These are phyloP conservation scores for Metschnikowia drakensbergensis DNA, from an alignment of 805 yeast species.

Conservation along the genomic window DNA sequence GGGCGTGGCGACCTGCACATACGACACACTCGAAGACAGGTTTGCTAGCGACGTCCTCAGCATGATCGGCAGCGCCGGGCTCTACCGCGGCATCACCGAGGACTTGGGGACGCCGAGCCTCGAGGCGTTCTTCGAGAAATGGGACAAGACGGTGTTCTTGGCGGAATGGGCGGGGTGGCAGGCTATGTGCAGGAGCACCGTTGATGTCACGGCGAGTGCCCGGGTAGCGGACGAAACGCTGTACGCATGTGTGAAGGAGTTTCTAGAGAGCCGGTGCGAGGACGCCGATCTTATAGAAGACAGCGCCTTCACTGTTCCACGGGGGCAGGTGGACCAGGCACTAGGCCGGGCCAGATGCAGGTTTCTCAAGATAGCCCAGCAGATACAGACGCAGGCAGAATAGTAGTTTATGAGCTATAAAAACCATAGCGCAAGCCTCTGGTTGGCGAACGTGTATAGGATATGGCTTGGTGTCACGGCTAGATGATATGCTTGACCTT, in stretches of 20 bases:
- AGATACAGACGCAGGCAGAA: background rate
- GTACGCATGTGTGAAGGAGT: conserved; percentile 3
- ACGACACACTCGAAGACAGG: background rate
- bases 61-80: conserved; percentile 2
- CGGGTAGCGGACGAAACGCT: conserved; percentile 4
- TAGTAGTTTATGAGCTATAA: background rate
- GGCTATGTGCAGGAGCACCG: background rate
- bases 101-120: conserved; percentile 7
- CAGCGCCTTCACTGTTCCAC: conserved; percentile 6
- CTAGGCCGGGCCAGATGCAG: background rate
- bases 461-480: background rate
- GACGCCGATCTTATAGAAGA: conserved; percentile 15
- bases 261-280: conserved; percentile 7
- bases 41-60: background rate
- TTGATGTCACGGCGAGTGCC: background rate
- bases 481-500: conserved; percentile 75
- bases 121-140: conserved; percentile 20
- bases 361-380: conserved; percentile 3
- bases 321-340: background rate
- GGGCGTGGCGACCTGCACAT: background rate
- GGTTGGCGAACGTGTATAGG: too few relatives aligned
- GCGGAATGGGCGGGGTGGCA: conserved; percentile 18
- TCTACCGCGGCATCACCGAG: conserved; percentile 9
- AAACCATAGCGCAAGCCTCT: background rate
- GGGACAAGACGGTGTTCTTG: conserved; percentile 25